A percentile compares a stretch with the other conserved stretches of the same genome.
These are phyloP conservation scores for Croton laevigatus DNA, from an alignment of 441 rosid species.

Conservation along the genomic window DNA sequence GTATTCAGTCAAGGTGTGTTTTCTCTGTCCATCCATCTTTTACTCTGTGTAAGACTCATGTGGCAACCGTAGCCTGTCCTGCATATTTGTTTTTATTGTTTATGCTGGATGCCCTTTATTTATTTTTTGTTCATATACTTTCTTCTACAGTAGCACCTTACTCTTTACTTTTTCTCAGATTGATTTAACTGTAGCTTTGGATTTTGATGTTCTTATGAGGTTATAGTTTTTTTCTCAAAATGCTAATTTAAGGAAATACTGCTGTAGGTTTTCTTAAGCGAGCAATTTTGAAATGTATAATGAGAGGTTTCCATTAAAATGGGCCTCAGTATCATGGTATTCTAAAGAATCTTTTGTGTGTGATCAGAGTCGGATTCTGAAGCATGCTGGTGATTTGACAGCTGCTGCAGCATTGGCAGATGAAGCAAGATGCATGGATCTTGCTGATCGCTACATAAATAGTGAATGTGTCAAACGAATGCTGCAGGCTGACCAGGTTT, in stretches of 20 bases:
- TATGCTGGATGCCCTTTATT: not conserved
- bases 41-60: not conserved
- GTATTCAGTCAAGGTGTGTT: conserved; percentile 86
- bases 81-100: not conserved
- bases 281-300: not conserved
- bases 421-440: conserved; percentile 99
- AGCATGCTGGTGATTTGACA: conserved; percentile 95
- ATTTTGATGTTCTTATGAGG: not conserved
- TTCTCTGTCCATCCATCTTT: conserved; percentile 9
- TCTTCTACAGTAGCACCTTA: not conserved
- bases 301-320: not conserved
- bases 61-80: not conserved
- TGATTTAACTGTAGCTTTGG: not conserved
- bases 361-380: conserved; percentile 88
- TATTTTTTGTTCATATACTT: no score
- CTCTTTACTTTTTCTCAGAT: conserved; percentile 3
- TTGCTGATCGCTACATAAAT: conserved; percentile 93
- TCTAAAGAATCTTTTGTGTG: not conserved
- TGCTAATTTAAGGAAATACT: not conserved
- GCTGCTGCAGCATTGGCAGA: conserved; percentile 98
- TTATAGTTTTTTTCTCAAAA: not conserved
- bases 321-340: not conserved
- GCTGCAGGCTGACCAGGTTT: conserved; percentile 99
- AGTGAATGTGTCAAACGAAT: conserved; percentile 99
- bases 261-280: not conserved